Base-by-base conservation (phyloP, 441 rosid genomes). In the Rhodomyrtus psidioides region DNA sequence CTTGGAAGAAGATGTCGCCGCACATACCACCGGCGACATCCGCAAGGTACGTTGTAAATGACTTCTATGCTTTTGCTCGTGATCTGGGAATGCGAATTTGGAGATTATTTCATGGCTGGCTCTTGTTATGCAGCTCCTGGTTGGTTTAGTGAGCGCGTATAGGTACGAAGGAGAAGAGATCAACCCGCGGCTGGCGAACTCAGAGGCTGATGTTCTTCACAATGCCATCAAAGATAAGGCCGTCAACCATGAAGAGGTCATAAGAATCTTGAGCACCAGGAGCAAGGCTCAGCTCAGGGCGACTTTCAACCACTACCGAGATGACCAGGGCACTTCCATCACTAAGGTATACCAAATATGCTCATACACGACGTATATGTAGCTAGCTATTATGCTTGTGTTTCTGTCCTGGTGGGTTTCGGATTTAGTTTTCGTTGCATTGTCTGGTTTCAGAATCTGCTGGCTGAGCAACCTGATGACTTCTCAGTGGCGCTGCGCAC, bases 1-100 rank as follows among this genome's bases (percentile, higher is more conserved):
- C 74, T 51, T 95, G 88, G 97, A 94, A 83, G 97, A 95, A 91
- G 96, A 93, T 81, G 93, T 94, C 23, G 97, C 95, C 4, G 90
- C 93, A 21, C 92, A 90, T 82, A 93, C 94, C 87, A 51, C 88
- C 2, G 95, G 95, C 5, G 95, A 95, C 58, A 27, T 88, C 54
- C 92, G 94, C 85, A 92, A 91, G 95, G 95, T 84, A 88, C 5
- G 90, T 83, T 15, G 39, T 12, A 23, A 39, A 70, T 70, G n/a
- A n/a, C n/a, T 12, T 70, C 79, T 39, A 70, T 10, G 79, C n/a
- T 70, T 70, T 34, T 21, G 79, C 79, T 70, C 21, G 49, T 70
- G 49, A 70, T 70, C 79, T 21, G 49, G 49, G 79, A 83, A 58
- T 57, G 42, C 46, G 4, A 42, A 6, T 55, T 54, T 28, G 60